Evolutionary conservation across 805 yeast genomes (phyloP).

Genomic region (Candida broadrunensis): DNA sequence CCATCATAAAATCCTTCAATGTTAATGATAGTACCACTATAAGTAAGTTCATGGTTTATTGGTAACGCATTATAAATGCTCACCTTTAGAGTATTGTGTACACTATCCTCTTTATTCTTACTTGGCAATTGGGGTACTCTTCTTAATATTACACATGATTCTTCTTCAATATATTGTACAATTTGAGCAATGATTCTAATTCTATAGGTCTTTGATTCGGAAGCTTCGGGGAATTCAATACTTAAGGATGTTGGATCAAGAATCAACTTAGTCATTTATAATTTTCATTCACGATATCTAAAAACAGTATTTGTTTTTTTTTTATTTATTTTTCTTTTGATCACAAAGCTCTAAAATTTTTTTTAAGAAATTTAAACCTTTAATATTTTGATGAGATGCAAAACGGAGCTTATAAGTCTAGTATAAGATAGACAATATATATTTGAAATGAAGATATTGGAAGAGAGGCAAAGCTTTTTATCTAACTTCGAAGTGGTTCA

Average conservation of each 20-base stretch:
- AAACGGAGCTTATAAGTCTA: neutral
- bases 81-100: conserved; percentile 2
- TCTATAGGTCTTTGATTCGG: conserved; percentile 14
- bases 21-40: conserved; percentile 24
- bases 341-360: too few relatives aligned
- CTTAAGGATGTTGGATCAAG: conserved; percentile 23
- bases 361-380: too few relatives aligned
- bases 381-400: neutral
- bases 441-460: conserved; percentile 37
- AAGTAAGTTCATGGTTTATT: conserved; percentile 7
- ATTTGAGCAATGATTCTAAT: conserved; percentile 31
- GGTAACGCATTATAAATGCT: conserved; percentile 8
- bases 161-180: conserved; percentile 12
- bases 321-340: too few relatives aligned
- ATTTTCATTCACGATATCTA: neutral
- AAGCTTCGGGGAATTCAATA: conserved; percentile 20
- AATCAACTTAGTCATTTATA: conserved; percentile 26
- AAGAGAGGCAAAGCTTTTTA: conserved; percentile 54
- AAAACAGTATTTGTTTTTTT: neutral
- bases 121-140: neutral
- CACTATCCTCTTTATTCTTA: neutral
- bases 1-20: conserved; percentile 33
- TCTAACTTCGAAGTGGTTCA: conserved; percentile 64
- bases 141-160: conserved; percentile 11
- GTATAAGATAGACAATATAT: too few relatives aligned